phyloP scores from a whole-genome alignment of 73 alveolate genomes.

The Tetrahymena malaccensis region DNA sequence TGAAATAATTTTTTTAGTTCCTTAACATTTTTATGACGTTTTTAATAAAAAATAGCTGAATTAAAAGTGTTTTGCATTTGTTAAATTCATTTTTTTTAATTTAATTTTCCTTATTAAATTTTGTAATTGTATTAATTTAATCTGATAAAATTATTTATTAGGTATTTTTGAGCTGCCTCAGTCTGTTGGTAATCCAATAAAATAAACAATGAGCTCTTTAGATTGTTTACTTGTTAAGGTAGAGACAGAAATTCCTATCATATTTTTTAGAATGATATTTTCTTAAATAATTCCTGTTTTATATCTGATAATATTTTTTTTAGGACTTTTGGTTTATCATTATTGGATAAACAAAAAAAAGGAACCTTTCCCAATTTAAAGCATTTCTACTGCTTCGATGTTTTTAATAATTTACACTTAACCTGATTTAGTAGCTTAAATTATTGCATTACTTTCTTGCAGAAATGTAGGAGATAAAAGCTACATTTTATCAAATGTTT shows the following conservation, averaged over 20 bases:
- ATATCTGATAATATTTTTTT: not conserved
- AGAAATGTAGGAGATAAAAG: not conserved
- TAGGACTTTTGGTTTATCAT: not conserved
- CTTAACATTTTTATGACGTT: too few relatives aligned
- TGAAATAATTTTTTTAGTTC: too few relatives aligned
- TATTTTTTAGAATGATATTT: not conserved
- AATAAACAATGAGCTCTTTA: not conserved
- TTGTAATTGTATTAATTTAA: not conserved
- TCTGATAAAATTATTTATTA: not conserved
- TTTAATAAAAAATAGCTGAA: too few relatives aligned
- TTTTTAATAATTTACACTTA: not conserved
- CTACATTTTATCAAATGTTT: not conserved
- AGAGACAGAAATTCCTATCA: not conserved
- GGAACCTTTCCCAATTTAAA: not conserved
- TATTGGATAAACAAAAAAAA: not conserved
- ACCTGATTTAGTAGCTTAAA: not conserved
- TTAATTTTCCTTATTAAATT: too few relatives aligned
- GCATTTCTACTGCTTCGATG: not conserved
- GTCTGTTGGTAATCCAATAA: not conserved
- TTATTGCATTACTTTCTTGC: not conserved
- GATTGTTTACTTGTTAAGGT: not conserved
- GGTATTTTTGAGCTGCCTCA: conserved; percentile 14
- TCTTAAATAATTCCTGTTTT: not conserved
- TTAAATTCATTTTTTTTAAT: too few relatives aligned
- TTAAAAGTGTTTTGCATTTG: too few relatives aligned